Conservation (phyloP, 2,329 filamentous ascomycete species). For the Penicillium sp. region DNA sequence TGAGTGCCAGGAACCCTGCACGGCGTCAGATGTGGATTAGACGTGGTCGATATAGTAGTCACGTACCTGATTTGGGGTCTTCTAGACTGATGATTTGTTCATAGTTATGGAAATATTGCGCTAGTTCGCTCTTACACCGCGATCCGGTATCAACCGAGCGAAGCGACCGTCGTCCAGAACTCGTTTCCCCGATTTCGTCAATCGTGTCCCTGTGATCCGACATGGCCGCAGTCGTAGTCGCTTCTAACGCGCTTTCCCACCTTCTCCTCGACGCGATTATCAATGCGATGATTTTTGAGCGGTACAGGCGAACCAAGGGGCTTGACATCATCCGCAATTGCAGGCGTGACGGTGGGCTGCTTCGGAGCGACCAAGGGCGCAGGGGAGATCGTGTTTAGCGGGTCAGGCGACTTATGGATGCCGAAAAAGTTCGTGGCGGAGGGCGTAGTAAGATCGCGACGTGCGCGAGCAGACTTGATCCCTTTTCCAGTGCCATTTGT, state of each 20-base stretch:
- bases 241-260: no score
- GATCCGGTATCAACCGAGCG: slow-evolving; percentile 81
- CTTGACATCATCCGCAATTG: slow-evolving; percentile 14
- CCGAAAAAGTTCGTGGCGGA: slow-evolving; percentile 12
- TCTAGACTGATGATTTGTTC: slow-evolving; percentile 91
- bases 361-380: slow-evolving; percentile 3
- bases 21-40: neutral
- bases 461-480: slow-evolving; percentile 9
- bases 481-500: neutral
- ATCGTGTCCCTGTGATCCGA: slow-evolving; percentile 2
- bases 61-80: slow-evolving; percentile 71
- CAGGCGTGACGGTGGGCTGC: slow-evolving; percentile 7
- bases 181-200: slow-evolving; percentile 1
- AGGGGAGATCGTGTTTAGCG: slow-evolving; percentile 28
- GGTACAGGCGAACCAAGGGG: slow-evolving; percentile 15
- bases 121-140: slow-evolving; percentile 86
- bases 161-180: slow-evolving; percentile 69
- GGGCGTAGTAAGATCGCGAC: slow-evolving; percentile 12
- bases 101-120: slow-evolving; percentile 89
- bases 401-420: slow-evolving; percentile 25
- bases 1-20: slow-evolving; percentile 70
- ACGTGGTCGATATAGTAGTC: neutral
- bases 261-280: neutral
- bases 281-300: slow-evolving; percentile 13
- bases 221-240: no score